phyloP scores from a whole-genome alignment of 2,329 filamentous ascomycete species.

The Xylariales sp. region DNA sequence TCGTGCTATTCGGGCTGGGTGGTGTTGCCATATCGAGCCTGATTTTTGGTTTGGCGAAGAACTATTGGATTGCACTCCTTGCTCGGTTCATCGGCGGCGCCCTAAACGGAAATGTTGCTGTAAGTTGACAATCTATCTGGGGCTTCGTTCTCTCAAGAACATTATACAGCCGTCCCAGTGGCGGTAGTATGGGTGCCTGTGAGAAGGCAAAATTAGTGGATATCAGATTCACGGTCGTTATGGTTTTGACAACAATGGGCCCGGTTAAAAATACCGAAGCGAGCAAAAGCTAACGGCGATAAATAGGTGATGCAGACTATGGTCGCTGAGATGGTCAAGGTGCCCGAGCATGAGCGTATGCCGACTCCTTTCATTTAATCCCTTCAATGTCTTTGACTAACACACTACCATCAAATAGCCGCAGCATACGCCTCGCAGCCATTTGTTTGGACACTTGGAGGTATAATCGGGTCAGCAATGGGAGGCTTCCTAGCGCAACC shows the following conservation, averaged over 20 bases:
- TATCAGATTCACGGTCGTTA: not conserved
- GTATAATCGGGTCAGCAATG: constrained; percentile 54
- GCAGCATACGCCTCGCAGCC: constrained; percentile 53
- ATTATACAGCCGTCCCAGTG: not conserved
- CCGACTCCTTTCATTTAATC: not conserved
- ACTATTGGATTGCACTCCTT: constrained; percentile 57
- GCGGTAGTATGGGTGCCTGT: not conserved
- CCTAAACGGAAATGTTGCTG: constrained; percentile 55
- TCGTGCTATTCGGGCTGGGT: constrained; percentile 52
- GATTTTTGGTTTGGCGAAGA: constrained; percentile 55
- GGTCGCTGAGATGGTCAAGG: constrained; percentile 57
- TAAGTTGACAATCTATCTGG: constrained; percentile 35
- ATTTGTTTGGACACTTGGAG: constrained; percentile 54
- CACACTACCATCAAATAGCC: constrained; percentile 36
- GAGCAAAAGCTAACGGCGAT: constrained; percentile 12
- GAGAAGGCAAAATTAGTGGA: not conserved
- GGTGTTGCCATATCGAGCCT: constrained; percentile 55
- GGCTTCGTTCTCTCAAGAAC: not conserved
- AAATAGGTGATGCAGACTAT: constrained; percentile 55
- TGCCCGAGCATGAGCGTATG: constrained; percentile 56
- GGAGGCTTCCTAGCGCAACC: constrained; percentile 54
- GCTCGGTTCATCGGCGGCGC: constrained; percentile 56
- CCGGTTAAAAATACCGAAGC: not conserved
- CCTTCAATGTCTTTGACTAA: constrained; percentile 1
- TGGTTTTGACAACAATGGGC: not conserved